Evolutionary conservation across 305 asterid species (phyloP), one percentile per base, ranked within the genome.

Genomic region (Fraxinus latifolia): DNA sequence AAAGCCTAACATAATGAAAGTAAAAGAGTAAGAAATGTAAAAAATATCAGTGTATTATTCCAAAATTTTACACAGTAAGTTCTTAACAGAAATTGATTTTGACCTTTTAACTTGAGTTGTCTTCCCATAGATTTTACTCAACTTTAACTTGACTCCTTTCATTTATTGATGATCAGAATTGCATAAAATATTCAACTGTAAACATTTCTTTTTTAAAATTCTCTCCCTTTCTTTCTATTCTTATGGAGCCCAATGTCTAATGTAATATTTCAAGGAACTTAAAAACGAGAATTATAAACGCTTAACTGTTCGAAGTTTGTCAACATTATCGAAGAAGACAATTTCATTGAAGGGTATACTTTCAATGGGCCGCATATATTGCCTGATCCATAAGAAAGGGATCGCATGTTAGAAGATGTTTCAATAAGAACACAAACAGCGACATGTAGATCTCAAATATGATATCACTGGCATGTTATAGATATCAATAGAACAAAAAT

Each of bases 241-340:
- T 14, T 44, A 68, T 29, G 74, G 37, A 3, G 39, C 12, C 21
- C 74, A 68, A 27, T n/a, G 12, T 68, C 74, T 68, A 67, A 65
- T 3, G 7, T 65, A 21, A 21, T 21, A 65, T 65, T 31, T 27
- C 23, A 70, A 68, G 4, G 37, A 68, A 70, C 39, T 68, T 31
- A 14, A 31, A 70, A 70, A 70, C 0, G 75, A 70, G 75, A 70
- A 70, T 14, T 4, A 5, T 37, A 65, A 85, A 75, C 76, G 84
- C 97, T 77, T 74, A 91, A 93, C 99, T 87, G 97, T 82, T 90
- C 89, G 91, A 82, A 93, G 97, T 82, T 86, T 89, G 87, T 89
- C 95, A 76, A 90, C 93, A 78, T 94, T 87, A 85, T 92, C 83
- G 90, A 89, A 91, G 92, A 92, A 89, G 86, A 91, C 79, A 82